These are phyloP conservation scores for Dactylonectria estremocensis DNA, from an alignment of 2,329 filamentous ascomycete genomes.

Conservation along the genomic window DNA sequence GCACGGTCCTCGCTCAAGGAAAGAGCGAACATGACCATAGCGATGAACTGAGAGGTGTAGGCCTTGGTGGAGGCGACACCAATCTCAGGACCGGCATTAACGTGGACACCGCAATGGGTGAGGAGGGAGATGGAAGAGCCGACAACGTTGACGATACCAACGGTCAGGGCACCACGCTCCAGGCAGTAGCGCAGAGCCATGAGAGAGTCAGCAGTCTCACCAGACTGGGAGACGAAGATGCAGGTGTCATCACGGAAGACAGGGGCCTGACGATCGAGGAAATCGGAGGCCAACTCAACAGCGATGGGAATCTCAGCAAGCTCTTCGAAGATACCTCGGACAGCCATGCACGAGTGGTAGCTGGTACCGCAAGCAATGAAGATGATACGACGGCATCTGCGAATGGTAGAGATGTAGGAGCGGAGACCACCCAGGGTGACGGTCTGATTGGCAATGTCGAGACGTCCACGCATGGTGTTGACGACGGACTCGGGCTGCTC, in stretches of 20 bases:
- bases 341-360: slow-evolving; percentile 99
- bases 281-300: slow-evolving; percentile 97
- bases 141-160: slow-evolving; percentile 98
- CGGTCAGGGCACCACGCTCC: slow-evolving; percentile 96
- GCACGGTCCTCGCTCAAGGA: slow-evolving; percentile 97
- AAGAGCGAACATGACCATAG: slow-evolving; percentile 99
- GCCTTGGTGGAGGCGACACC: slow-evolving; percentile 99
- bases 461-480: slow-evolving; percentile 99
- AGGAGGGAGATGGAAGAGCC: slow-evolving; percentile 98
- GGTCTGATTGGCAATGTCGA: slow-evolving; percentile 93
- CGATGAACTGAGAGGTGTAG: slow-evolving; percentile 99
- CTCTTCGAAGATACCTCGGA: slow-evolving; percentile 97
- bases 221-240: slow-evolving; percentile 98
- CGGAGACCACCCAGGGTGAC: slow-evolving; percentile 96
- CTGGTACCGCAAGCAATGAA: slow-evolving; percentile 99
- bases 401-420: slow-evolving; percentile 96
- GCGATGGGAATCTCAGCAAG: slow-evolving; percentile 97
- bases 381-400: slow-evolving; percentile 96
- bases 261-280: slow-evolving; percentile 95
- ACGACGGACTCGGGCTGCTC: slow-evolving; percentile 99
- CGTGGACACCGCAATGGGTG: slow-evolving; percentile 99
- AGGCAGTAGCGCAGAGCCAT: slow-evolving; percentile 98
- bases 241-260: slow-evolving; percentile 99
- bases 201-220: slow-evolving; percentile 97
- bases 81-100: slow-evolving; percentile 98